Evolutionary conservation across 805 yeast species (phyloP).

Genomic region (Blastobotrys mokoenaii): DNA sequence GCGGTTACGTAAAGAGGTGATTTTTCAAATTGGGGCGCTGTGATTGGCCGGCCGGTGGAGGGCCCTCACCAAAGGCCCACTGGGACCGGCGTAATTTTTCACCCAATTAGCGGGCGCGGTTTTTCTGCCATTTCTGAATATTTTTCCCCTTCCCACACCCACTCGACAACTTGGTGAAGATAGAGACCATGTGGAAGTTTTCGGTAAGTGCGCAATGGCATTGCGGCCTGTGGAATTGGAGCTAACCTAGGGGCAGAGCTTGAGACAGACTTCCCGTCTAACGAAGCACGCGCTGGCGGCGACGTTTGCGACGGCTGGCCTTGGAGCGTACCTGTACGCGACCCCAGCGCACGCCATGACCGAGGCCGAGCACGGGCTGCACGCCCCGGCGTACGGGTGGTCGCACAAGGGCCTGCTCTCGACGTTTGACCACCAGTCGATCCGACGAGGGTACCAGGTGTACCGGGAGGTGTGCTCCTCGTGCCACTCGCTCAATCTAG

Average conservation of each 20-base stretch:
- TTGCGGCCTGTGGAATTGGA: too few relatives aligned
- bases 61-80: background rate
- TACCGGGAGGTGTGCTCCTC: constrained; percentile 99
- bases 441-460: constrained; percentile 98
- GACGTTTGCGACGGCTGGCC: constrained; percentile 64
- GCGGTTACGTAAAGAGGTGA: too few relatives aligned
- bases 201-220: too few relatives aligned
- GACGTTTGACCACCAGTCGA: constrained; percentile 87
- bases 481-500: constrained; percentile 93
- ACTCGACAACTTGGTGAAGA: background rate
- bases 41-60: too few relatives aligned
- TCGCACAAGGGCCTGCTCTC: constrained; percentile 82
- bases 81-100: background rate
- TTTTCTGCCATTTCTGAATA: background rate
- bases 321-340: constrained; percentile 76
- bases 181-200: constrained; percentile 11
- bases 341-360: constrained; percentile 93
- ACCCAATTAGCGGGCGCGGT: background rate
- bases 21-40: too few relatives aligned
- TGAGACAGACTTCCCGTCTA: constrained; percentile 27
- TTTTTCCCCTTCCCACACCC: background rate
- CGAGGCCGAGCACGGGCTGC: constrained; percentile 97
- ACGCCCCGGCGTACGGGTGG: constrained; percentile 90
- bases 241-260: constrained; percentile 11
- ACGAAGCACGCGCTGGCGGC: constrained; percentile 35